Evolutionary conservation across 2,329 filamentous ascomycete species (phyloP).

Genomic region (Ascochyta pisi): DNA sequence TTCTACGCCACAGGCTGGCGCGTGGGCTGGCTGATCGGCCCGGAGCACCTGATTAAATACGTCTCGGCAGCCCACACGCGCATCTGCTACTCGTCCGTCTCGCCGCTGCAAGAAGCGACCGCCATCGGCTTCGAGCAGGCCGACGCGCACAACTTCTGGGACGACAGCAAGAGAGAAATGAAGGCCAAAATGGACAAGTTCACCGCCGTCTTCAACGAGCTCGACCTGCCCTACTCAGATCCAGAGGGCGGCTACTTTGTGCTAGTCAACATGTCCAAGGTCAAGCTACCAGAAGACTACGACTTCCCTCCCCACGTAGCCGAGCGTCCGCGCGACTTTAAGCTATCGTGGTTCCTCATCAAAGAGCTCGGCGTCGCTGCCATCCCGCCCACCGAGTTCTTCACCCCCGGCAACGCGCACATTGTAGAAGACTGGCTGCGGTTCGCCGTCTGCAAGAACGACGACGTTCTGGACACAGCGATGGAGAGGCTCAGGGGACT

Average conservation of each 20-base stretch:
- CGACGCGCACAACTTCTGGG: constrained; percentile 86
- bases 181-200: constrained; percentile 86
- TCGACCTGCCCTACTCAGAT: constrained; percentile 72
- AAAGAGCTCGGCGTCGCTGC: constrained; percentile 94
- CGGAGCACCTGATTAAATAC: constrained; percentile 85
- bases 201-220: constrained; percentile 67
- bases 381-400: constrained; percentile 97
- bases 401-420: constrained; percentile 81
- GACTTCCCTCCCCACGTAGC: constrained; percentile 89
- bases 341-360: constrained; percentile 95
- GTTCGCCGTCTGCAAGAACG: constrained; percentile 96
- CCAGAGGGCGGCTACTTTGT: constrained; percentile 98
- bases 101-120: constrained; percentile 90
- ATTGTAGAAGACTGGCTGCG: constrained; percentile 92
- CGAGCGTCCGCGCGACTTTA: constrained; percentile 86
- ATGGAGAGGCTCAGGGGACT: constrained; percentile 58
- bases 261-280: constrained; percentile 88
- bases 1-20: constrained; percentile 99
- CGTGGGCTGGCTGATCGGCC: constrained; percentile 93
- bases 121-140: constrained; percentile 95
- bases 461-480: constrained; percentile 69
- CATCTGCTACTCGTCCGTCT: constrained; percentile 95
- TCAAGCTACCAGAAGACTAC: constrained; percentile 83
- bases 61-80: constrained; percentile 91
- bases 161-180: constrained; percentile 83